Evolutionary conservation across 768 basidiomycete genomes (phyloP).

Genomic region (Coprinopsis sp.): DNA sequence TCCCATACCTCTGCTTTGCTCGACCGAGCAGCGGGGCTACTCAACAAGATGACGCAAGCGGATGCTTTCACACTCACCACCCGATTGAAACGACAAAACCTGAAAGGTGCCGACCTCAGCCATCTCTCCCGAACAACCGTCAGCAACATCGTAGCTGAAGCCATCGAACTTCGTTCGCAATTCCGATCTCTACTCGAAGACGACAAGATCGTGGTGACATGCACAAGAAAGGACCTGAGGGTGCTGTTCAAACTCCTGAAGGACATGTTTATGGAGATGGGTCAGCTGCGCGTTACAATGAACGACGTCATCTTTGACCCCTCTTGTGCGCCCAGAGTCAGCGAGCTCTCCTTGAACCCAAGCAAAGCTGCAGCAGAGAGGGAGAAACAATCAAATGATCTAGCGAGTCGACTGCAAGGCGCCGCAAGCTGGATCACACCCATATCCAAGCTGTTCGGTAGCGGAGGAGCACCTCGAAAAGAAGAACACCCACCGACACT

Average conservation of each 20-base stretch:
- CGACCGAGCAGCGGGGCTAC: slow-evolving; percentile 58
- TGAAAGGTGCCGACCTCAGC: slow-evolving; percentile 79
- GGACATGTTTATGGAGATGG: slow-evolving; percentile 80
- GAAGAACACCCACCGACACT: slow-evolving; percentile 16
- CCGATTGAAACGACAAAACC: slow-evolving; percentile 85
- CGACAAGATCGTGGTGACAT: slow-evolving; percentile 56
- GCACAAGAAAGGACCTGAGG: slow-evolving; percentile 78
- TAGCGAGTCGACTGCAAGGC: slow-evolving; percentile 22
- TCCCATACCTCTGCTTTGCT: slow-evolving; percentile 53
- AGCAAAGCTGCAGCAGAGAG: slow-evolving; percentile 42
- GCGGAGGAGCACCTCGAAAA: slow-evolving; percentile 22
- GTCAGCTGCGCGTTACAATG: slow-evolving; percentile 72
- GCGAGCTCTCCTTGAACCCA: slow-evolving; percentile 65
- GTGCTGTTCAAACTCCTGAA: slow-evolving; percentile 78
- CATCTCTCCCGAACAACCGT: slow-evolving; percentile 85
- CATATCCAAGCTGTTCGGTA: slow-evolving; percentile 73
- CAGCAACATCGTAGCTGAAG: slow-evolving; percentile 66
- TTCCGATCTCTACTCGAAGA: slow-evolving; percentile 75
- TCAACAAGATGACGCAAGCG: slow-evolving; percentile 57
- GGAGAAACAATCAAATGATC: slow-evolving; percentile 25
- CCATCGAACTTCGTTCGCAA: slow-evolving; percentile 59
- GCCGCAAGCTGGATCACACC: slow-evolving; percentile 77
- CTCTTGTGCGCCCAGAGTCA: slow-evolving; percentile 60
- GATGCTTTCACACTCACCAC: slow-evolving; percentile 87
- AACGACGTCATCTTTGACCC: slow-evolving; percentile 94